Base-by-base conservation (phyloP, 306 rosid genomes). In the Ormosia emarginata region DNA sequence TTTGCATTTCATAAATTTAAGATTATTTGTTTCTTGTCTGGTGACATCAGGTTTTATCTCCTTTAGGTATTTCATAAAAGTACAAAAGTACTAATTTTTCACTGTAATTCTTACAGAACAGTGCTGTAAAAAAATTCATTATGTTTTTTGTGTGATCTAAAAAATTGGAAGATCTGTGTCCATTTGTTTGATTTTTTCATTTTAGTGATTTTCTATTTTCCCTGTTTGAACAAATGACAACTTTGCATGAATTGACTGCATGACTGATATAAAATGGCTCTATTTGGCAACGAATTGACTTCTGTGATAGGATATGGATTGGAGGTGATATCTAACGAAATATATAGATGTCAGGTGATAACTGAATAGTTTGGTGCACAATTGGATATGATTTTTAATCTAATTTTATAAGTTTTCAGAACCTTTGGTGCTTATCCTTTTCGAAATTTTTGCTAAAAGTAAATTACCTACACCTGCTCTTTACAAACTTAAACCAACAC, bases 1-100 rank as follows among this genome's bases (percentile, higher is more conserved):
- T 34, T 80, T 65, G 44, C 65, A 53, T 81, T 80, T 52, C 14
- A 57, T 57, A 77, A 65, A 74, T 41, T 46, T 37, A 8, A 52
- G 73, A 79, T 34, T 33, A 57, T 18, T 18, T 3, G 5, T 46
- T 43, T 59, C 8, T 52, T 43, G 39, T 53, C 61, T 68, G 57
- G 5, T 30, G 32, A 24, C 13, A 13, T 55, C 29, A 17, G 17
- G 52, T 29, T 18, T 34, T 56, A 6, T 41, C 24, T 4, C 44
- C 41, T 58, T 32, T 53, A 63, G 4, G 36, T 29, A 24, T 40
- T 6, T 32, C 33, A 3, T 15, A 10, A 8, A 37, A 75, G 64
- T 10, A 9, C 36, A 36, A 47, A 52, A 36, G 5, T 7, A 29
- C 12, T 43, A 11, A 69, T 59, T 18, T 41, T 5, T 41, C 30